Evolutionary conservation across 1,284 basidiomycete species (phyloP).

Genomic region (Ceratobasidium theobromae): DNA sequence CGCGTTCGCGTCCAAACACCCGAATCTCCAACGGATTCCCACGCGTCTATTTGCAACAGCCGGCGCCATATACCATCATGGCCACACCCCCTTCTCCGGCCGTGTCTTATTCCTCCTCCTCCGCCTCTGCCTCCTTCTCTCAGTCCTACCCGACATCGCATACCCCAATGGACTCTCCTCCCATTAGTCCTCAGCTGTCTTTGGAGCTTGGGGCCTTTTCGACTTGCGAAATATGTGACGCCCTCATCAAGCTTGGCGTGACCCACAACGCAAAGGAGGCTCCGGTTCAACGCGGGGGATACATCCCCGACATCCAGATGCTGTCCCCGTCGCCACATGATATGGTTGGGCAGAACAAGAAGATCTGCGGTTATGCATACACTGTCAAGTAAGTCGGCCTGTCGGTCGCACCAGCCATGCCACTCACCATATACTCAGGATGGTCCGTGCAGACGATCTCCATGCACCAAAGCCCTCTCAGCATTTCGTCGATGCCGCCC

Average conservation of each 20-base stretch:
- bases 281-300: slow-evolving; percentile 66
- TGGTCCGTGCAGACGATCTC: slow-evolving; percentile 67
- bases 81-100: background rate
- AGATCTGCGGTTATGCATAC: slow-evolving; percentile 77
- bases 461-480: slow-evolving; percentile 64
- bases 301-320: slow-evolving; percentile 76
- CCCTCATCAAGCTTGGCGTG: slow-evolving; percentile 77
- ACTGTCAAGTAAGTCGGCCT: slow-evolving; percentile 62
- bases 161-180: slow-evolving; percentile 6
- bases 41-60: background rate
- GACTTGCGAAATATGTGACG: slow-evolving; percentile 87
- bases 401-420: slow-evolving; percentile 36
- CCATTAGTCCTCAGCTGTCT: slow-evolving; percentile 5
- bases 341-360: slow-evolving; percentile 46
- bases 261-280: slow-evolving; percentile 20
- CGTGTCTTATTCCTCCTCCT: background rate
- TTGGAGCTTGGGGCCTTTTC: slow-evolving; percentile 43
- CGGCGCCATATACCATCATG: background rate
- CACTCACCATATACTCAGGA: slow-evolving; percentile 41
- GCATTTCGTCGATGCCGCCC: slow-evolving; percentile 85
- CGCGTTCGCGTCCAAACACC: background rate
- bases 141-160: background rate
- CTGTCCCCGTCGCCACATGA: slow-evolving; percentile 50
- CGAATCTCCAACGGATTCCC: background rate
- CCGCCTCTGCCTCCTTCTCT: slow-evolving; percentile 1